Conservation (phyloP, 164 flowering plant genomes). For the Dillenia turbinata region DNA sequence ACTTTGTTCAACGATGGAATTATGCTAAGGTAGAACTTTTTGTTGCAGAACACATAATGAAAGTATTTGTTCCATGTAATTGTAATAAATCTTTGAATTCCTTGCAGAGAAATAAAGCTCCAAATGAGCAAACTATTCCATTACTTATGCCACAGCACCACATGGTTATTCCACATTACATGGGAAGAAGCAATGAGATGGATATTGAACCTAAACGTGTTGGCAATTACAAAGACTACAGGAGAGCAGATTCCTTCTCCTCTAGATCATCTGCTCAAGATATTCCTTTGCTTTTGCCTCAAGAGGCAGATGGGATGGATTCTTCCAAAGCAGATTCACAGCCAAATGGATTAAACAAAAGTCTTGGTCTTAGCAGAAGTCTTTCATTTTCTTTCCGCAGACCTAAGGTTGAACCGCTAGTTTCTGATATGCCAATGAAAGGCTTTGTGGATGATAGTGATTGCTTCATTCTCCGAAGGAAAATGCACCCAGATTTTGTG, state of each 20-base stretch:
- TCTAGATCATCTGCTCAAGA: constrained; percentile 72
- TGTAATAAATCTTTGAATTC: neutral
- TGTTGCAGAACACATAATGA: too few species aligned
- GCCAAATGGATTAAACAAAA: constrained; percentile 30
- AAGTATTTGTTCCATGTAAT: constrained; percentile 1
- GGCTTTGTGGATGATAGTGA: constrained; percentile 70
- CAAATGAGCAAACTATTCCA: constrained; percentile 88
- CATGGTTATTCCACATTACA: constrained; percentile 98
- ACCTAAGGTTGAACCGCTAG: constrained; percentile 42
- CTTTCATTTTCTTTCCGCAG: constrained; percentile 55
- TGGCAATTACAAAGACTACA: constrained; percentile 25
- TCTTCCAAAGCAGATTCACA: constrained; percentile 33
- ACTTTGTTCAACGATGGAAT: constrained; percentile 99
- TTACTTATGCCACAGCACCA: constrained; percentile 97
- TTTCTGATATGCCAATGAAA: constrained; percentile 51
- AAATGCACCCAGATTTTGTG: constrained; percentile 26
- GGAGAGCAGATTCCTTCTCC: constrained; percentile 62
- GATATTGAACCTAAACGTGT: constrained; percentile 32
- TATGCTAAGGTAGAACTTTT: constrained; percentile 73
- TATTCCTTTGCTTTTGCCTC: constrained; percentile 92
- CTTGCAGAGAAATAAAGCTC: constrained; percentile 93
- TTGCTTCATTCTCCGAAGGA: constrained; percentile 21
- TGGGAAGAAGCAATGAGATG: constrained; percentile 53
- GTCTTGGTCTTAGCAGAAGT: constrained; percentile 29
- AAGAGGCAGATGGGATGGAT: constrained; percentile 57